Evolutionary conservation across 306 rosid genomes (phyloP).

Genomic region (Ormosia semicastrata): DNA sequence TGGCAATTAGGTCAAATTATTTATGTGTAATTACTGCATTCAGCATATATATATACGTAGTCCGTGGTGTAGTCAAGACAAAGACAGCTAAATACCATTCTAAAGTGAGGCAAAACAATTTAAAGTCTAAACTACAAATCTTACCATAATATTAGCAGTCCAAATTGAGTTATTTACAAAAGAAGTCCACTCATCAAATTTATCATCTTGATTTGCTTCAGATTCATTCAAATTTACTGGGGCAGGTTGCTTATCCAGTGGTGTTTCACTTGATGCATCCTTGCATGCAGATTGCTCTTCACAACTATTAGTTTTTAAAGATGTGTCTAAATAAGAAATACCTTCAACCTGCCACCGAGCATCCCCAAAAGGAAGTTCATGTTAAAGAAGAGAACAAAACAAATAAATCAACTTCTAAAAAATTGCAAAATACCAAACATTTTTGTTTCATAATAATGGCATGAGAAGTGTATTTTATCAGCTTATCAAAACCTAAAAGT

Average conservation of each 20-base stretch:
- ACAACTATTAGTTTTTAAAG: slow-evolving; percentile 28
- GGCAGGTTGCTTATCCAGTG: slow-evolving; percentile 30
- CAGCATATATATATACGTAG: no score
- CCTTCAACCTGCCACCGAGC: slow-evolving; percentile 70
- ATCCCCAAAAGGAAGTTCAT: slow-evolving; percentile 23
- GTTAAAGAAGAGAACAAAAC: slow-evolving; percentile 22
- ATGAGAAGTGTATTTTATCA: not conserved
- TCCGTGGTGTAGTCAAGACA: not conserved
- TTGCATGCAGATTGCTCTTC: slow-evolving; percentile 33
- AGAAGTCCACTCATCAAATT: slow-evolving; percentile 30
- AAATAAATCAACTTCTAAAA: not conserved
- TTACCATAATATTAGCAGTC: slow-evolving; percentile 39
- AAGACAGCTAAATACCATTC: not conserved
- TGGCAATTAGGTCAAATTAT: no score
- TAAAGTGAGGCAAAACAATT: slow-evolving; percentile 1
- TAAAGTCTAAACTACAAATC: slow-evolving; percentile 6
- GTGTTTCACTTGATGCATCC: slow-evolving; percentile 23
- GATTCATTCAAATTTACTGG: slow-evolving; percentile 32
- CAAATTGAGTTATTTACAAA: slow-evolving; percentile 28
- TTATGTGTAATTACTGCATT: no score
- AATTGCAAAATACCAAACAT: not conserved
- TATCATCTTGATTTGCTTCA: slow-evolving; percentile 36
- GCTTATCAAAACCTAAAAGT: slow-evolving; percentile 6
- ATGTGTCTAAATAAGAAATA: slow-evolving; percentile 61
- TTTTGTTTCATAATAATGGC: slow-evolving; percentile 3